phyloP scores from a whole-genome alignment of 1,284 basidiomycete genomes.

The Ganoderma multipileum region DNA sequence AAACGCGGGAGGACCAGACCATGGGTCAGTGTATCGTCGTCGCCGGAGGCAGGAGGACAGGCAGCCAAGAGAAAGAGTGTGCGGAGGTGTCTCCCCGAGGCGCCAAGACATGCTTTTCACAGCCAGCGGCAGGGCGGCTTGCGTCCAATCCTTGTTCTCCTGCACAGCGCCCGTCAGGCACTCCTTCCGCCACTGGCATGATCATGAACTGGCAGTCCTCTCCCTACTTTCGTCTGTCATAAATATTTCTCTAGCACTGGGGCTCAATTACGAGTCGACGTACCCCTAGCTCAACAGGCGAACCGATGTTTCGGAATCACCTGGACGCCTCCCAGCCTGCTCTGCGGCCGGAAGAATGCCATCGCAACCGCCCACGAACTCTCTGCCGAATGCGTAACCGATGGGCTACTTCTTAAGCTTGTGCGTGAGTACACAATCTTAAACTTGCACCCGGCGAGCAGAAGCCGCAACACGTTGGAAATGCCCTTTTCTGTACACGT shows the following conservation, averaged over 20 bases:
- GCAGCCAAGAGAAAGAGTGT: background rate
- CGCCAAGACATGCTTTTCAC: conserved; percentile 2
- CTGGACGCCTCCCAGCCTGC: background rate
- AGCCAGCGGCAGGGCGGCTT: background rate
- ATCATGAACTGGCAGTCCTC: background rate
- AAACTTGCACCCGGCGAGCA: background rate
- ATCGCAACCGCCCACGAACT: background rate
- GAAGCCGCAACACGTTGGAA: background rate
- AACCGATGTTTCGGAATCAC: background rate
- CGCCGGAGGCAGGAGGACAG: conserved; percentile 9
- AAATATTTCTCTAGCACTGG: background rate
- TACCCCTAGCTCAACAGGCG: background rate
- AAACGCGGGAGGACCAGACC: conserved; percentile 2
- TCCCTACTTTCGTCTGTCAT: background rate
- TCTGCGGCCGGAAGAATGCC: background rate
- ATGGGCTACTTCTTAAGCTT: background rate
- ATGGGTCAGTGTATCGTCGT: background rate
- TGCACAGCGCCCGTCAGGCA: background rate
- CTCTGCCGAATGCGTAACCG: background rate
- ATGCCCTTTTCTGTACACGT: background rate
- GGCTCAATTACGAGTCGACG: background rate
- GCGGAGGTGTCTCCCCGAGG: background rate
- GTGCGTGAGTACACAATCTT: background rate
- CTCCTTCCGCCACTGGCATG: background rate
- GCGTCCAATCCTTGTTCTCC: background rate